Percentiles rank a stretch among this genome's conserved stretches.
phyloP scores from a whole-genome alignment of 371 early-diverging fungal species.

The Basidiobolus meristosporus region DNA sequence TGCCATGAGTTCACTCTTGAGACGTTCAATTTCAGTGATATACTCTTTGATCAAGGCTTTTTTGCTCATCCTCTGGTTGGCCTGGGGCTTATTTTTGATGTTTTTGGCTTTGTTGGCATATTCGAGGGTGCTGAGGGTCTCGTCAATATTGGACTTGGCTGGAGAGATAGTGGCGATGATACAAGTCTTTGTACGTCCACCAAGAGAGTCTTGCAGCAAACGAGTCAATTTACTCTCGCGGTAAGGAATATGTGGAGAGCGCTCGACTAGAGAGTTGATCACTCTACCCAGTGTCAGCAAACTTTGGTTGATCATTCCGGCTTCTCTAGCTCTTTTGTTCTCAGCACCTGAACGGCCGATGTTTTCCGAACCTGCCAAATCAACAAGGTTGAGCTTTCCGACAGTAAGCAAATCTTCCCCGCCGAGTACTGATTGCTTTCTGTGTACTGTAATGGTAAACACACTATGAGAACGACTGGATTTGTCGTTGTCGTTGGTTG shows the following conservation, averaged over 20 bases:
- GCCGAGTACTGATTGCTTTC: conserved; percentile 48
- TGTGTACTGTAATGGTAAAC: conserved; percentile 75
- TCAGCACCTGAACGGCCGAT: conserved; percentile 81
- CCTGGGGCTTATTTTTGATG: conserved; percentile 80
- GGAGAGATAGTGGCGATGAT: conserved; percentile 92
- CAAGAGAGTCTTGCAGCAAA: conserved; percentile 84
- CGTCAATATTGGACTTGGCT: conserved; percentile 53
- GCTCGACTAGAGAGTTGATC: conserved; percentile 74
- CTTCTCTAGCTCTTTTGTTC: conserved; percentile 71
- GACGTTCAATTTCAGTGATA: conserved; percentile 15
- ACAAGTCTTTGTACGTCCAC: conserved; percentile 83
- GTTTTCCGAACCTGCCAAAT: conserved; percentile 96
- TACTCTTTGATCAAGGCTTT: conserved; percentile 56
- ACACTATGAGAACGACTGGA: conserved; percentile 89
- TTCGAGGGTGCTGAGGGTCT: conserved; percentile 80
- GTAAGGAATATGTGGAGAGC: conserved; percentile 73
- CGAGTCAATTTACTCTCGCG: conserved; percentile 89
- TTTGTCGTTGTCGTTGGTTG: conserved; percentile 78
- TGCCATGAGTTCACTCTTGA: conserved; percentile 19
- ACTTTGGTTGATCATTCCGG: conserved; percentile 78
- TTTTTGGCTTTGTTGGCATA: conserved; percentile 91
- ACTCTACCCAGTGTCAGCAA: conserved; percentile 84
- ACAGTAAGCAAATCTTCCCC: conserved; percentile 69
- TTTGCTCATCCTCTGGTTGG: conserved; percentile 62
- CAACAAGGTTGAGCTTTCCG: conserved; percentile 91